phyloP scores from a whole-genome alignment of 2,329 filamentous ascomycete genomes.

The Lasiodiplodia citricola region DNA sequence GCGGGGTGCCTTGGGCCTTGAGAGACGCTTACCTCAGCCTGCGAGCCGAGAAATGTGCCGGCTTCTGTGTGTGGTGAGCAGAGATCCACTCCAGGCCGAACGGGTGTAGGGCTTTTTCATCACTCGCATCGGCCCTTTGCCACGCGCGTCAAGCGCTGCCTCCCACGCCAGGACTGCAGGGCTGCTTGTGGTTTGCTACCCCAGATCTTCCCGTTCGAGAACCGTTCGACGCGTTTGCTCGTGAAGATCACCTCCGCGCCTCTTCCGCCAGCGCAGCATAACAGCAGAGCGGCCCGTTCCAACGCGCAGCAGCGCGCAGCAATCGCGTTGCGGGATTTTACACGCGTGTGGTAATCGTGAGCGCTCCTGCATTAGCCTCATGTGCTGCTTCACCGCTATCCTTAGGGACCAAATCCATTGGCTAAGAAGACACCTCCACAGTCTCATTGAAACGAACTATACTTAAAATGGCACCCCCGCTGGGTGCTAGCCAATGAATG shows the following conservation, averaged over 20 bases:
- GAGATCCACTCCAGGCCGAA: neutral
- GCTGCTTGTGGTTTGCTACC: constrained; percentile 21
- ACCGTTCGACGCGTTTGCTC: constrained; percentile 18
- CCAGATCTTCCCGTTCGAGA: constrained; percentile 13
- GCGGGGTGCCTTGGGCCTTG: neutral
- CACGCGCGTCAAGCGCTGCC: neutral
- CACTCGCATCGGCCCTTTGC: constrained; percentile 3
- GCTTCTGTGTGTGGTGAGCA: neutral
- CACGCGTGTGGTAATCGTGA: constrained; percentile 7
- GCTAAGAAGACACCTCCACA: constrained; percentile 6
- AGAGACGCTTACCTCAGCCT: neutral
- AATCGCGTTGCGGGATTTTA: constrained; percentile 16
- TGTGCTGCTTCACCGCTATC: constrained; percentile 15
- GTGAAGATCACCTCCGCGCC: constrained; percentile 16
- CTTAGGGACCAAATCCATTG: neutral
- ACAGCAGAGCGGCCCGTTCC: constrained; percentile 10
- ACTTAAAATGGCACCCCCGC: neutral
- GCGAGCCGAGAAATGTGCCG: constrained; percentile 7
- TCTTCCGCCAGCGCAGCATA: constrained; percentile 3
- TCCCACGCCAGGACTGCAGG: neutral
- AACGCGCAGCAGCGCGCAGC: neutral
- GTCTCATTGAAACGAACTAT: constrained; percentile 3
- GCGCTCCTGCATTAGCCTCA: constrained; percentile 21
- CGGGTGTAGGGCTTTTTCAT: neutral
- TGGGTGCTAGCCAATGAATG: constrained; percentile 4